Percentiles rank a stretch among this genome's conserved stretches.
Evolutionary conservation across 768 basidiomycete genomes (phyloP).

Genomic region (Podaxis pistillaris): DNA sequence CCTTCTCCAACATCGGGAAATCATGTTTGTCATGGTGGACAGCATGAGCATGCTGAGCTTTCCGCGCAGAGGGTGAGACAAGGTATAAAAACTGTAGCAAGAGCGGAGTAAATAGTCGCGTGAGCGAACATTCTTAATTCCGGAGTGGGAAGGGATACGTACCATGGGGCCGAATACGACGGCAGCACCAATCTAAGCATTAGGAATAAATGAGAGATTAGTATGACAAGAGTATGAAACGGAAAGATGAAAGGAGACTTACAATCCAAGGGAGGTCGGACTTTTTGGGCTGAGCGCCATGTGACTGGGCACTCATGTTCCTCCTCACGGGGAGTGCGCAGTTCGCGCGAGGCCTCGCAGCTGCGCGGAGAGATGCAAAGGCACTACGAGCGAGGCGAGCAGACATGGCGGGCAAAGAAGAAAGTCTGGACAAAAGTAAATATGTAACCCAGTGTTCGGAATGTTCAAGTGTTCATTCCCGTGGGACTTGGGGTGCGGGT

Average conservation of each 20-base stretch:
- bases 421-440: constrained; percentile 2
- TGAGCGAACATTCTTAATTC: constrained; percentile 3
- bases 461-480: constrained; percentile 13
- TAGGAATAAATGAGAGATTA: constrained; percentile 4
- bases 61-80: constrained; percentile 38
- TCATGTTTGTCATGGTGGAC: constrained; percentile 37
- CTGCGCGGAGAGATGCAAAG: constrained; percentile 31
- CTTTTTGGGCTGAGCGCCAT: constrained; percentile 31
- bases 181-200: constrained; percentile 37
- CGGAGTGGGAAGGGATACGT: constrained; percentile 18
- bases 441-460: constrained; percentile 10
- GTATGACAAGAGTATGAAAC: constrained; percentile 13
- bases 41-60: constrained; percentile 24
- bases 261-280: constrained; percentile 47
- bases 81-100: constrained; percentile 37
- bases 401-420: constrained; percentile 29
- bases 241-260: constrained; percentile 18
- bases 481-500: constrained; percentile 31
- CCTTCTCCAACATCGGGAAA: constrained; percentile 24
- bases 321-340: constrained; percentile 26
- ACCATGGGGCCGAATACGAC: constrained; percentile 41
- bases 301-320: constrained; percentile 36
- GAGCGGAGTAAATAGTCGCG: constrained; percentile 9
- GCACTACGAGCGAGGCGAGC: constrained; percentile 35
- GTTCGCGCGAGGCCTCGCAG: constrained; percentile 25